Percentiles rank a stretch among this genome's conserved stretches.
phyloP scores from a whole-genome alignment of 345 rosid genomes.

The Bruguiera sexangula region DNA sequence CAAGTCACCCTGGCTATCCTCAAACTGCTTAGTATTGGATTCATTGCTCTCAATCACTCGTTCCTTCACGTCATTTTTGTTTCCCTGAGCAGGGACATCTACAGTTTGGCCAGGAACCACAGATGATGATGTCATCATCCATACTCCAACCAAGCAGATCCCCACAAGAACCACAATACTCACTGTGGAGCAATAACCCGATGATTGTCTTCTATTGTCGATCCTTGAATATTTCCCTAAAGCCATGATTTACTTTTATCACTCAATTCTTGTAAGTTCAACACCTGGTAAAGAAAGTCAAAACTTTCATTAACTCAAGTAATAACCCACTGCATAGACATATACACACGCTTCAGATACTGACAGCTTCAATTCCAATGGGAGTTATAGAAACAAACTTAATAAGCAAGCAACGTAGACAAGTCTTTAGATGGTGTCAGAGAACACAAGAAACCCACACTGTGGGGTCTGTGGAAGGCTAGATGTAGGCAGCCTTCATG shows the following conservation, averaged over 20 bases:
- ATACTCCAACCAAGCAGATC: conserved; percentile 82
- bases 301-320: background rate
- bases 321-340: background rate
- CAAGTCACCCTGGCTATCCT: conserved; percentile 61
- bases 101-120: conserved; percentile 56
- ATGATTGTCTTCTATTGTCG: conserved; percentile 58
- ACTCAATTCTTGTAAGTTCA: conserved; percentile 1
- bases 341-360: too few relatives aligned
- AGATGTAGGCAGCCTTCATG: too few relatives aligned
- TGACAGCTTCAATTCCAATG: too few relatives aligned
- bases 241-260: conserved; percentile 48
- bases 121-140: conserved; percentile 96
- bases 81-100: conserved; percentile 54
- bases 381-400: too few relatives aligned
- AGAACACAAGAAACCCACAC: too few relatives aligned
- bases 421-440: too few relatives aligned
- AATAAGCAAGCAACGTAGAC: too few relatives aligned
- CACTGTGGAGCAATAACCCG: conserved; percentile 79
- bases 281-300: conserved; percentile 12
- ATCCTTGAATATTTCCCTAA: conserved; percentile 66
- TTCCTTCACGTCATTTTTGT: conserved; percentile 52
- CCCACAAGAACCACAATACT: conserved; percentile 80
- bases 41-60: conserved; percentile 38
- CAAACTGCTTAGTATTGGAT: conserved; percentile 35
- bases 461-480: too few relatives aligned